Percentiles rank a stretch among this genome's conserved stretches.
These are phyloP conservation scores for Cercospora berteroae DNA, from an alignment of 2,329 filamentous ascomycete genomes.

Conservation along the genomic window DNA sequence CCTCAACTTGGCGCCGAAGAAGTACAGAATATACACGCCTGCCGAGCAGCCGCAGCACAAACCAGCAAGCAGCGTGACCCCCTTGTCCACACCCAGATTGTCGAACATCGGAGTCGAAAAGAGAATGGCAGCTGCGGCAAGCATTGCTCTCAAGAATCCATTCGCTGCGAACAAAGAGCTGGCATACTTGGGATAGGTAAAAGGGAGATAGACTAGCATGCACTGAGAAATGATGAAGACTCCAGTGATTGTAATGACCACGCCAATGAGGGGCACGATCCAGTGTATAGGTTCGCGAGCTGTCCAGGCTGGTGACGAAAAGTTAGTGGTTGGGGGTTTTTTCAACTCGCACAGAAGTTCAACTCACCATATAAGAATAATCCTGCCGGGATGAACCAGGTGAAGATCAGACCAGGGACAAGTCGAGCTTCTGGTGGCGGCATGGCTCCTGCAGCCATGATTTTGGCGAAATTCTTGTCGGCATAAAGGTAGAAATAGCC, in stretches of 20 bases:
- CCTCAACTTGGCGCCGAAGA: constrained; percentile 7
- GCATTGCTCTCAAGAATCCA: constrained; percentile 46
- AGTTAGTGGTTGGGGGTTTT: no score
- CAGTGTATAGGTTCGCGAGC: constrained; percentile 35
- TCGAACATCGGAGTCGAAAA: constrained; percentile 16
- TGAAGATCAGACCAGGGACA: constrained; percentile 7
- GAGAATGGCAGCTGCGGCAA: constrained; percentile 9
- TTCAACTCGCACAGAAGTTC: no score
- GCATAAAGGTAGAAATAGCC: constrained; percentile 8
- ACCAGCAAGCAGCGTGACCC: constrained; percentile 13
- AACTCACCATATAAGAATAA: constrained; percentile 11
- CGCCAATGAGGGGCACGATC: constrained; percentile 43
- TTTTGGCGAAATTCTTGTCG: constrained; percentile 1
- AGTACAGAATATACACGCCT: constrained; percentile 12
- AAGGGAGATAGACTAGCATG: constrained; percentile 42
- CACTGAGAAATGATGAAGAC: constrained; percentile 46
- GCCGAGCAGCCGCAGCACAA: constrained; percentile 2
- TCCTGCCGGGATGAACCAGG: constrained; percentile 13
- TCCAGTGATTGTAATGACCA: constrained; percentile 41
- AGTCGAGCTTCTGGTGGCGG: constrained; percentile 8
- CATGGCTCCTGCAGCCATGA: not conserved
- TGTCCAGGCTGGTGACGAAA: constrained; percentile 7
- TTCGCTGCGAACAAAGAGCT: constrained; percentile 61
- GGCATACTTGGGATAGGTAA: constrained; percentile 46
- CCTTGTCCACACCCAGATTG: constrained; percentile 13